A percentile compares a stretch with the other conserved stretches of the same genome.
These are phyloP conservation scores for Fusarium scirpi DNA, from an alignment of 2,329 filamentous ascomycete genomes.

Conservation along the genomic window DNA sequence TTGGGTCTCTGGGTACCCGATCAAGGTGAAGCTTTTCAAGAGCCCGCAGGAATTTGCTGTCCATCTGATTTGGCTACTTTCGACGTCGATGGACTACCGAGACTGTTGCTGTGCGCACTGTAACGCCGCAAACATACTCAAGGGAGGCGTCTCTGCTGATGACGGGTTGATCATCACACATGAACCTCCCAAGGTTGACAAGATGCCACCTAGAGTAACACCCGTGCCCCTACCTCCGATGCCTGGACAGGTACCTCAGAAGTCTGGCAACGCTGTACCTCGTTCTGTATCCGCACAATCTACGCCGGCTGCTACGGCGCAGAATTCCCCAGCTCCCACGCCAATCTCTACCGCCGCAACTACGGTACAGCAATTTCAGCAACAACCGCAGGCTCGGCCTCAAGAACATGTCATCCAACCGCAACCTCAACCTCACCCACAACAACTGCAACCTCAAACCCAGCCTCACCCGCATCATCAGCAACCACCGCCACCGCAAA, in stretches of 20 bases:
- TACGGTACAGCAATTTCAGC: conserved; percentile 29
- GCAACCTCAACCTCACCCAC: conserved; percentile 27
- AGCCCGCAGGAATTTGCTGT: conserved; percentile 66
- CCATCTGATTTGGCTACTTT: conserved; percentile 65
- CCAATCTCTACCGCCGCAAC: conserved; percentile 24
- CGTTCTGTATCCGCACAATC: conserved; percentile 49
- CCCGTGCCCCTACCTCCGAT: conserved; percentile 54
- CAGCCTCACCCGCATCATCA: conserved; percentile 31
- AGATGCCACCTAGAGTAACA: conserved; percentile 50
- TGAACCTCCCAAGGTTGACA: conserved; percentile 43
- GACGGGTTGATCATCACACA: conserved; percentile 45
- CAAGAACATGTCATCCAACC: conserved; percentile 24
- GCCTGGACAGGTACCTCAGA: conserved; percentile 50
- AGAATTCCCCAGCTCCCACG: conserved; percentile 36
- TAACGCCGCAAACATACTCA: conserved; percentile 51
- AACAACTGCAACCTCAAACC: conserved; percentile 15
- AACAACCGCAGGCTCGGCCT: conserved; percentile 15
- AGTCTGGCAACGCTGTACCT: conserved; percentile 46
- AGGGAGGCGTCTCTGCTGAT: conserved; percentile 42
- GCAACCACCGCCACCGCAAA: conserved; percentile 38
- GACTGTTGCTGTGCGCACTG: conserved; percentile 66
- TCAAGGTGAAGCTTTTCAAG: conserved; percentile 62
- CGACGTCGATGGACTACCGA: conserved; percentile 59
- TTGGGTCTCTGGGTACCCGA: conserved; percentile 63
- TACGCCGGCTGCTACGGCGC: conserved; percentile 30